These are phyloP conservation scores for Aspergillus japonicus DNA, from an alignment of 2,329 filamentous ascomycete genomes.

Conservation along the genomic window DNA sequence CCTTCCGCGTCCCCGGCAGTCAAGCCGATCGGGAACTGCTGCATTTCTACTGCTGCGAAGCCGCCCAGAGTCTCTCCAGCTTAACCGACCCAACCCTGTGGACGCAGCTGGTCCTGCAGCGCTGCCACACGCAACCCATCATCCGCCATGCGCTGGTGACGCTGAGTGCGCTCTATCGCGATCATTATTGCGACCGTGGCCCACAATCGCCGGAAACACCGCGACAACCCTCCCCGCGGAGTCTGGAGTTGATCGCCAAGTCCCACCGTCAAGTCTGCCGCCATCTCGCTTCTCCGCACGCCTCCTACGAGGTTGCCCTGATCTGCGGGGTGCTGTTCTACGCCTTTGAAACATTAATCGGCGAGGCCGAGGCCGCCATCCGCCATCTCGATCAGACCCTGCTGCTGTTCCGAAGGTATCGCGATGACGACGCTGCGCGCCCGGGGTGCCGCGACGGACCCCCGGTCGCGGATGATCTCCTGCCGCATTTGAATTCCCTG, in stretches of 20 bases:
- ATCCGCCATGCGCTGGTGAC: slow-evolving; percentile 23
- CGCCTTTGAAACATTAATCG: slow-evolving; percentile 25
- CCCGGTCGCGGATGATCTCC: slow-evolving; percentile 12
- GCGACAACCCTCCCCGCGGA: neutral
- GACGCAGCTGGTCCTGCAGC: slow-evolving; percentile 20
- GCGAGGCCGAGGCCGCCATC: slow-evolving; percentile 21
- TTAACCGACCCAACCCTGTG: slow-evolving; percentile 24
- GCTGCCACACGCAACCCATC: slow-evolving; percentile 23
- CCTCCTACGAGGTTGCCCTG: slow-evolving; percentile 22
- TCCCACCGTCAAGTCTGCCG: slow-evolving; percentile 25
- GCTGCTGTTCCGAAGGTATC: slow-evolving; percentile 18
- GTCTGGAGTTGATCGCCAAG: slow-evolving; percentile 19
- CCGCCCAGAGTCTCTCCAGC: slow-evolving; percentile 17
- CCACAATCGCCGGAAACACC: neutral
- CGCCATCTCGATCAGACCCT: slow-evolving; percentile 27
- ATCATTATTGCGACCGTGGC: slow-evolving; percentile 2
- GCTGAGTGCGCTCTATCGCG: slow-evolving; percentile 21
- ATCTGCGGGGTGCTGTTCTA: slow-evolving; percentile 29
- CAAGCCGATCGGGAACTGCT: slow-evolving; percentile 24
- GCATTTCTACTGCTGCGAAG: slow-evolving; percentile 24
- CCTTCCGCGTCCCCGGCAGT: slow-evolving; percentile 26
- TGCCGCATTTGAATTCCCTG: slow-evolving; percentile 14
- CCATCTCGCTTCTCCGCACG: slow-evolving; percentile 19
- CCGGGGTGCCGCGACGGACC: neutral
- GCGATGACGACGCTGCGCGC: neutral